Percentiles rank a stretch among this genome's conserved stretches.
Evolutionary conservation across 2,329 filamentous ascomycete species (phyloP).

Genomic region (Chrysoporthe austroafricana): DNA sequence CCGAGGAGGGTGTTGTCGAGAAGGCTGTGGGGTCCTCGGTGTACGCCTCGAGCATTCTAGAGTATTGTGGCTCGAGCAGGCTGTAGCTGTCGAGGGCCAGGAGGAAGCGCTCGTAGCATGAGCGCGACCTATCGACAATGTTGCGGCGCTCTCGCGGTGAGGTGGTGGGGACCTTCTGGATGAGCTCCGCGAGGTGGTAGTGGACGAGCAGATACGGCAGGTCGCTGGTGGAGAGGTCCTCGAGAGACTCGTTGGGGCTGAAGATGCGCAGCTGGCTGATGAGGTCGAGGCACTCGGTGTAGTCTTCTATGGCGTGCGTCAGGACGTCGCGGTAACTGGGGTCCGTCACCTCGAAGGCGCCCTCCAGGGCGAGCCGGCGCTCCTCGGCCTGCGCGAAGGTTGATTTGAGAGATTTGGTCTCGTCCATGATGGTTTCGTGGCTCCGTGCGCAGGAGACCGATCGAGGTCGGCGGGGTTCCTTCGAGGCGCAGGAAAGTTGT

Average conservation of each 20-base stretch:
- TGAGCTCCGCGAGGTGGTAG: slow-evolving; percentile 79
- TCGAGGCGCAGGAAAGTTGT: neutral
- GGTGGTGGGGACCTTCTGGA: slow-evolving; percentile 65
- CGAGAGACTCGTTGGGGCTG: slow-evolving; percentile 85
- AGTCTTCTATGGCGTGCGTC: slow-evolving; percentile 67
- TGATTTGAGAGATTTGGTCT: slow-evolving; percentile 54
- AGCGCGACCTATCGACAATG: slow-evolving; percentile 66
- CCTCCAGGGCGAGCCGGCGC: slow-evolving; percentile 62
- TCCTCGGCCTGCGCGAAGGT: slow-evolving; percentile 55
- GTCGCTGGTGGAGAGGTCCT: slow-evolving; percentile 84
- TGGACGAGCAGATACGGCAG: slow-evolving; percentile 82
- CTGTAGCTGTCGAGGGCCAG: slow-evolving; percentile 78
- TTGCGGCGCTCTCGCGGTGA: slow-evolving; percentile 60
- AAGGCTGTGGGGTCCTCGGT: slow-evolving; percentile 73
- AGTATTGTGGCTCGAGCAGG: slow-evolving; percentile 67
- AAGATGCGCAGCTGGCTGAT: slow-evolving; percentile 78
- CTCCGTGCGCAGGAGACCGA: neutral
- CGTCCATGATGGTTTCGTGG: slow-evolving; percentile 39
- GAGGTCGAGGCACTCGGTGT: slow-evolving; percentile 72
- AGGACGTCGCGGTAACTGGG: slow-evolving; percentile 71
- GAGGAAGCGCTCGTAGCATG: slow-evolving; percentile 78
- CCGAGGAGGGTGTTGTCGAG: slow-evolving; percentile 64
- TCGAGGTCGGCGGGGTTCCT: neutral
- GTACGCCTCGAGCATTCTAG: slow-evolving; percentile 73
- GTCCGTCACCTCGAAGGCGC: slow-evolving; percentile 66